Percentiles rank a stretch among this genome's conserved stretches.
Evolutionary conservation across 495 filamentous ascomycete species (phyloP).

Genomic region (Articulospora tetracladia): DNA sequence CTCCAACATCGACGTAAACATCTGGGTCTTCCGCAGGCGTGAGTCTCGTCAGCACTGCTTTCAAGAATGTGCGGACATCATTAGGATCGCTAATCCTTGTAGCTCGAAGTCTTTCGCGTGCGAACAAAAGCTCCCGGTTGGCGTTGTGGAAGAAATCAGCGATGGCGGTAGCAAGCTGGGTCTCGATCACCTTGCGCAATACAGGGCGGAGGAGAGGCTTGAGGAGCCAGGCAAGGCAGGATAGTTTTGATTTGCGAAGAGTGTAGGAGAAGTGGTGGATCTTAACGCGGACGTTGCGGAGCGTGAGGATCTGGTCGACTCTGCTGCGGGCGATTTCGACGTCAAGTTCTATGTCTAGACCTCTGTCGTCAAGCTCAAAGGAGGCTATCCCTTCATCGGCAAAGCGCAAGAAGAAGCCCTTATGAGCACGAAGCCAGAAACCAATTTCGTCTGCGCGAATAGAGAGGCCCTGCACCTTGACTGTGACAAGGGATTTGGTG

Average conservation of each 20-base stretch:
- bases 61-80: slow-evolving; percentile 75
- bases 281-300: slow-evolving; percentile 68
- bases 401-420: slow-evolving; percentile 56
- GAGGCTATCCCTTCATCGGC: slow-evolving; percentile 80
- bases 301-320: slow-evolving; percentile 75
- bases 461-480: slow-evolving; percentile 76
- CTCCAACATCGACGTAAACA: slow-evolving; percentile 64
- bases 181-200: slow-evolving; percentile 73
- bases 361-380: slow-evolving; percentile 78
- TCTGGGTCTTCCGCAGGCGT: slow-evolving; percentile 68
- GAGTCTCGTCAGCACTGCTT: slow-evolving; percentile 72
- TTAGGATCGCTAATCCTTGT: slow-evolving; percentile 78
- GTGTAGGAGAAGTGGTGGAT: slow-evolving; percentile 85
- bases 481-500: slow-evolving; percentile 64
- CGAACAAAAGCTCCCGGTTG: slow-evolving; percentile 84
- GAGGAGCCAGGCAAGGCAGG: slow-evolving; percentile 73
- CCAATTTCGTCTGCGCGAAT: slow-evolving; percentile 81
- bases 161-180: slow-evolving; percentile 69
- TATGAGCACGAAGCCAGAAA: slow-evolving; percentile 66
- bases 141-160: slow-evolving; percentile 62
- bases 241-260: slow-evolving; percentile 69
- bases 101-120: slow-evolving; percentile 79
- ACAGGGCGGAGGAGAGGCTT: slow-evolving; percentile 82
- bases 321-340: slow-evolving; percentile 72
- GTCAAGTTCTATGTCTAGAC: slow-evolving; percentile 81